Conservation (phyloP, 495 filamentous ascomycete genomes). For the Aspergillus olivimuriae region DNA sequence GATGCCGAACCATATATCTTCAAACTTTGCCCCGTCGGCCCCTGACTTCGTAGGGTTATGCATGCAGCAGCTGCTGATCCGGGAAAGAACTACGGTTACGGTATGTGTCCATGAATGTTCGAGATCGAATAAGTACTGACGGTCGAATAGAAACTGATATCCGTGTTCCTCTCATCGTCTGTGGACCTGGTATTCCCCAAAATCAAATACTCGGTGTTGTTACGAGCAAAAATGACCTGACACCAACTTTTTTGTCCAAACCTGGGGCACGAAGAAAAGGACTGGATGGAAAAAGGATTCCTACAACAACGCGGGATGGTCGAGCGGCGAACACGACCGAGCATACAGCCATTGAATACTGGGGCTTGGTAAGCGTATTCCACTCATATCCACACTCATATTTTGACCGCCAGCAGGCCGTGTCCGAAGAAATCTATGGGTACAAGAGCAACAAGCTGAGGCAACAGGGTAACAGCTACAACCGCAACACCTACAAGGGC, state of each 20-base stretch:
- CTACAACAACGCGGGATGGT: constrained; percentile 26
- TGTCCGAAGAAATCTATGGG: constrained; percentile 44
- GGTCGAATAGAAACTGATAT: constrained; percentile 68
- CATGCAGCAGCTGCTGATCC: constrained; percentile 62
- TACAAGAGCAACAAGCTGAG: constrained; percentile 17
- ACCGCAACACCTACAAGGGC: constrained; percentile 57
- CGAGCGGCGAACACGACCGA: constrained; percentile 40
- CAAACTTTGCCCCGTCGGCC: constrained; percentile 59
- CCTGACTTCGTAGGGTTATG: constrained; percentile 65
- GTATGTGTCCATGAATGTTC: constrained; percentile 40
- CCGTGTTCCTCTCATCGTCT: constrained; percentile 54
- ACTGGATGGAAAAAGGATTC: constrained; percentile 50
- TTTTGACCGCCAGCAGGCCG: constrained; percentile 18
- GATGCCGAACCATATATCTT: constrained; percentile 65
- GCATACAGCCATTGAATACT: constrained; percentile 56
- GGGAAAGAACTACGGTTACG: constrained; percentile 62
- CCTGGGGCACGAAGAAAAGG: constrained; percentile 33
- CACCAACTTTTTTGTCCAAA: constrained; percentile 53
- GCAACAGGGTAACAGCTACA: constrained; percentile 13
- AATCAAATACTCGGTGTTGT: constrained; percentile 43
- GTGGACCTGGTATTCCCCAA: constrained; percentile 50
- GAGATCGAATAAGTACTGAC: not conserved
- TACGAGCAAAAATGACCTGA: constrained; percentile 61
- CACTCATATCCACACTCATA: not conserved
- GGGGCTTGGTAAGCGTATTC: constrained; percentile 37